Percentiles rank a stretch among this genome's conserved stretches.
These are phyloP conservation scores for Calonectria crousiana DNA, from an alignment of 2,329 filamentous ascomycete genomes.

Conservation along the genomic window DNA sequence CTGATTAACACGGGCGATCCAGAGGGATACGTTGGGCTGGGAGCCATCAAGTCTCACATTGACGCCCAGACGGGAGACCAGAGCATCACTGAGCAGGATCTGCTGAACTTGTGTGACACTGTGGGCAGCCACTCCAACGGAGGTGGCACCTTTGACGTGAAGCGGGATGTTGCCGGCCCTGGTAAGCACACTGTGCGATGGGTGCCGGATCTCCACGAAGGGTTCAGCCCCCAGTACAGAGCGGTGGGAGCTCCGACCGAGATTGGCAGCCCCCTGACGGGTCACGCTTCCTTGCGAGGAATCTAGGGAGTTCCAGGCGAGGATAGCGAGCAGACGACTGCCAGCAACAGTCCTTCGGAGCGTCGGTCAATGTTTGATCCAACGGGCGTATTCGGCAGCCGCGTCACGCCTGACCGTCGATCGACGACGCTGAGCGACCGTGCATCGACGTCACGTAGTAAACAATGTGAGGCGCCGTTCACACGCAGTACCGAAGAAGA, in stretches of 20 bases:
- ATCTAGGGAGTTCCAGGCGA: constrained; percentile 46
- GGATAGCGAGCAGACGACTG: constrained; percentile 23
- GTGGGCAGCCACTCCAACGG: constrained; percentile 89
- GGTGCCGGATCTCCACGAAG: constrained; percentile 64
- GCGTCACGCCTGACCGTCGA: constrained; percentile 8
- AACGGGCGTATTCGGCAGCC: neutral
- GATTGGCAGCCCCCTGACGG: constrained; percentile 75
- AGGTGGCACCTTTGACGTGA: constrained; percentile 86
- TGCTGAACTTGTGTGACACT: constrained; percentile 89
- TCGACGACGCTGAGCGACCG: constrained; percentile 9
- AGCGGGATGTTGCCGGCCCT: constrained; percentile 58
- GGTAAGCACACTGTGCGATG: constrained; percentile 64
- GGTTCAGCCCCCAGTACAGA: constrained; percentile 55
- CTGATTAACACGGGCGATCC: constrained; percentile 57
- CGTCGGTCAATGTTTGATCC: neutral
- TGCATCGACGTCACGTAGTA: neutral
- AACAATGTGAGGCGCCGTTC: neutral
- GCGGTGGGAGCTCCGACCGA: constrained; percentile 72
- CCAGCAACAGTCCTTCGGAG: constrained; percentile 1
- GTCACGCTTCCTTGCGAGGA: constrained; percentile 54
- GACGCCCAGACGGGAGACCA: constrained; percentile 64
- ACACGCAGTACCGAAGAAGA: neutral
- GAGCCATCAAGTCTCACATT: constrained; percentile 74
- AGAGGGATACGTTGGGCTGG: constrained; percentile 78
- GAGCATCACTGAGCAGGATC: constrained; percentile 67